Evolutionary conservation across 345 rosid species (phyloP).

Genomic region (Moringa oleifera): DNA sequence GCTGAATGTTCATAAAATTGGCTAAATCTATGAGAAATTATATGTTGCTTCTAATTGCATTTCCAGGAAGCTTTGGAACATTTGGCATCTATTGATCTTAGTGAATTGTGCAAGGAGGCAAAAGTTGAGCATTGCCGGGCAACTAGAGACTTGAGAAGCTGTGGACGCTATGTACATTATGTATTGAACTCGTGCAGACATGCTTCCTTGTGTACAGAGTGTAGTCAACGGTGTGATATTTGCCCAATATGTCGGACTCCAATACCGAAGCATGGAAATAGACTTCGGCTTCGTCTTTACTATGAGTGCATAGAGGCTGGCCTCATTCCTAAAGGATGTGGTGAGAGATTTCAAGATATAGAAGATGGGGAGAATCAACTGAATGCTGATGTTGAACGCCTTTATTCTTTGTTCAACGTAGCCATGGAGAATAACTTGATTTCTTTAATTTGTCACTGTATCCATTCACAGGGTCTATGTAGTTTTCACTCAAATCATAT

Average conservation of each 20-base stretch:
- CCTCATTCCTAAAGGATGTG: slow-evolving; percentile 47
- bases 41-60: not conserved
- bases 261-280: slow-evolving; percentile 37
- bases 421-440: slow-evolving; percentile 82
- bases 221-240: slow-evolving; percentile 70
- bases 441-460: slow-evolving; percentile 91
- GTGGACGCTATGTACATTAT: slow-evolving; percentile 69
- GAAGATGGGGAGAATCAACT: slow-evolving; percentile 55
- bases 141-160: slow-evolving; percentile 87
- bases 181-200: slow-evolving; percentile 77
- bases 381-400: slow-evolving; percentile 71
- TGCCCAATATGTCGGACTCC: slow-evolving; percentile 85
- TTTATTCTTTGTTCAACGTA: slow-evolving; percentile 82
- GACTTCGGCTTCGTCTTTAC: slow-evolving; percentile 62
- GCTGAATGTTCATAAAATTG: not conserved
- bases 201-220: slow-evolving; percentile 87
- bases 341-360: slow-evolving; percentile 52
- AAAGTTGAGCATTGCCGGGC: slow-evolving; percentile 88
- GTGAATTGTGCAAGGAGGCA: slow-evolving; percentile 75
- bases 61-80: slow-evolving; percentile 85
- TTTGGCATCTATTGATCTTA: slow-evolving; percentile 68
- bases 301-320: slow-evolving; percentile 81
- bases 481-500: not conserved
- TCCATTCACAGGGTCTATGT: slow-evolving; percentile 31
- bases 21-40: not conserved